Base-by-base conservation (phyloP, 2,329 filamentous ascomycete species). In the Leptographium flavum region DNA sequence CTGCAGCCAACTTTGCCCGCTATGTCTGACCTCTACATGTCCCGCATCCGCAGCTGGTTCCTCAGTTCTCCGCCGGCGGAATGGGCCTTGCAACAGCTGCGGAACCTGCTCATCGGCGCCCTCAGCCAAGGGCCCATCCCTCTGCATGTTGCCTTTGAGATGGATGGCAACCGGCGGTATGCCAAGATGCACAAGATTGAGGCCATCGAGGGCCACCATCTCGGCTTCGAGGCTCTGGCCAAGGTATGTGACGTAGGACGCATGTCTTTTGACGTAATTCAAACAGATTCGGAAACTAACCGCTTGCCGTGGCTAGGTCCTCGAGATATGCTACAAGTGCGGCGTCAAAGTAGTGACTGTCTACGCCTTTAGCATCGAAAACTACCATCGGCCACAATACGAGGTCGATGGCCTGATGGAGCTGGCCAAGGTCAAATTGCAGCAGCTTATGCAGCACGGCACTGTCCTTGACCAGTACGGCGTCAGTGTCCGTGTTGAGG, bases 351-450 rank as follows among this genome's bases (percentile, higher is more conserved):
- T 94, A 9, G 90, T 98, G 33, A 96, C 92, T 4, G 87, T 98
- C 51, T 98, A 96, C 62, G 92, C 92, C 15, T 98, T 98, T 66
- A 94, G 87, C 59, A 95, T 98, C 57, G 92, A 98, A 65, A 98
- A 98, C 67, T 98, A 94, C 69, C 94, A 96, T 62, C 80, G 92
- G 6, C 90, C 87, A 21, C 88, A 92, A 63, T 92, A 93, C 63
- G 92, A 98, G 62, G 92, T 98, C 9, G 87, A 95, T 58, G 88
- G 87, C 27, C 68, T 98, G 50, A 98, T 98, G 92, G 83, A 94
- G 59, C 87, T 98, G 72, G 90, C 90, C 49, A 95, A 94, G 68
- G 79, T 92, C 56, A 96, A 96, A 66, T 72, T 98, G 23, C 79
- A 83, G 49, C 92, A 98, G 62, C 70, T 98, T 55, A 81, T 85